phyloP scores from a whole-genome alignment of 1,284 basidiomycete genomes.

The Puccinia triticina region DNA sequence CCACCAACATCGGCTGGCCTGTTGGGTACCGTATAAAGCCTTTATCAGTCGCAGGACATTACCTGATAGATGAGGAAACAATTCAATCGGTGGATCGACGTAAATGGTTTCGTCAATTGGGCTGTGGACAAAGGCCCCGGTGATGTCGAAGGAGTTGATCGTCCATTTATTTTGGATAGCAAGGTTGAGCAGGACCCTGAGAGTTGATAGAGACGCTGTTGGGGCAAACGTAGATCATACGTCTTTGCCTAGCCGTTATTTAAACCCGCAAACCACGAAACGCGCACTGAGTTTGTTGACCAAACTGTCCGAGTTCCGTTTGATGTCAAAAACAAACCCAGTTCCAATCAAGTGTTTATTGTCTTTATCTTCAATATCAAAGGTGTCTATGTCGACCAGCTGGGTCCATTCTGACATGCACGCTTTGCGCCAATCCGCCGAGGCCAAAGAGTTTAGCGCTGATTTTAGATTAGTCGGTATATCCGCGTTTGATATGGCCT shows the following conservation, averaged over 20 bases:
- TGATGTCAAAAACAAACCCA: conserved; percentile 13
- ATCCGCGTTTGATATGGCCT: background rate
- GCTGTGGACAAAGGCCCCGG: background rate
- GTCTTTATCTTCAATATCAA: background rate
- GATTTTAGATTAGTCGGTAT: background rate
- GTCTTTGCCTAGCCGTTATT: background rate
- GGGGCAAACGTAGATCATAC: background rate
- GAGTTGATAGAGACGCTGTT: background rate
- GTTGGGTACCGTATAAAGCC: no score
- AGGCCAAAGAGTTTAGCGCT: background rate
- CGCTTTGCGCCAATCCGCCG: background rate
- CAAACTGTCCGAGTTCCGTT: background rate
- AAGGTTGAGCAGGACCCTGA: background rate
- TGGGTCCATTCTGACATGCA: background rate
- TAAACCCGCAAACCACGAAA: background rate
- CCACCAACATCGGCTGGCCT: conserved; percentile 11
- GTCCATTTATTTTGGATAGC: background rate
- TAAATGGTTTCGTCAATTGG: background rate
- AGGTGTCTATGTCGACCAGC: background rate
- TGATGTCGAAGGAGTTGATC: conserved; percentile 9
- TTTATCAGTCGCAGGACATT: no score
- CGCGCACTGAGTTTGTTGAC: background rate
- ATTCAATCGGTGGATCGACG: background rate
- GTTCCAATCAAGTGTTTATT: background rate
- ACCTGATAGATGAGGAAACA: background rate